Percentiles rank a stretch among this genome's conserved stretches.
Conservation (phyloP, 208 protist genomes). For the Phytomonas sp. region DNA sequence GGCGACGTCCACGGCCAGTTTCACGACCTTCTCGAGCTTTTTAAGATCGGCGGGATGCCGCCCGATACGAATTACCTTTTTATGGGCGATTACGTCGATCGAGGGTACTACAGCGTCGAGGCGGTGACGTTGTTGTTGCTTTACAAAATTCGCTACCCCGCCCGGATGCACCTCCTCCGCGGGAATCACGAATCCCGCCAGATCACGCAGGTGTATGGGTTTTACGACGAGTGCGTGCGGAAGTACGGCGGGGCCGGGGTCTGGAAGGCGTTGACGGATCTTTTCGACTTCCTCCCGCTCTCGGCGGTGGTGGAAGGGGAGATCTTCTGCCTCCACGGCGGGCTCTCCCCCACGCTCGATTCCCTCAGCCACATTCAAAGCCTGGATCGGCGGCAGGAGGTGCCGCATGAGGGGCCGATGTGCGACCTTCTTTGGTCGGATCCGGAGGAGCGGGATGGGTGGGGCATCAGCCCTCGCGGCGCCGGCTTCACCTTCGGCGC, state of each 20-base stretch:
- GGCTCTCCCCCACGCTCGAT: conserved; percentile 91
- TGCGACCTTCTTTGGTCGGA: conserved; percentile 99
- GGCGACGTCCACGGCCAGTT: conserved; percentile 97
- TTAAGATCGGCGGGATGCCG: conserved; percentile 93
- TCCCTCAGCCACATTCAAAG: conserved; percentile 93
- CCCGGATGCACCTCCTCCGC: conserved; percentile 94
- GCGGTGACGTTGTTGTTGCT: conserved; percentile 90
- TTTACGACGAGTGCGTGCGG: conserved; percentile 98
- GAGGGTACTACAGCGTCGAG: conserved; percentile 93
- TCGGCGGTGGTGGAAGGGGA: conserved; percentile 96
- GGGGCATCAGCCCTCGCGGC: conserved; percentile 96
- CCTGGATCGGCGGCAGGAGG: conserved; percentile 95
- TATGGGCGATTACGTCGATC: conserved; percentile 96
- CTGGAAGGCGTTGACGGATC: conserved; percentile 96
- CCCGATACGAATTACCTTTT: conserved; percentile 98
- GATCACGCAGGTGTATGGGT: conserved; percentile 99
- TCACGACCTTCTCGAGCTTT: conserved; percentile 97
- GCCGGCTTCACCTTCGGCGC: conserved; percentile 98
- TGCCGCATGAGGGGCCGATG: conserved; percentile 98
- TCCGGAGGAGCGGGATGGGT: conserved; percentile 94
- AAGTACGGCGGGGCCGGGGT: conserved; percentile 96
- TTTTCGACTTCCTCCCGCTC: conserved; percentile 98
- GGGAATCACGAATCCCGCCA: conserved; percentile 98
- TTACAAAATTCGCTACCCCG: conserved; percentile 95
- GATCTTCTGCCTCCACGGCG: conserved; percentile 97